Conservation (phyloP, 768 basidiomycete genomes). For the Postia placenta region DNA sequence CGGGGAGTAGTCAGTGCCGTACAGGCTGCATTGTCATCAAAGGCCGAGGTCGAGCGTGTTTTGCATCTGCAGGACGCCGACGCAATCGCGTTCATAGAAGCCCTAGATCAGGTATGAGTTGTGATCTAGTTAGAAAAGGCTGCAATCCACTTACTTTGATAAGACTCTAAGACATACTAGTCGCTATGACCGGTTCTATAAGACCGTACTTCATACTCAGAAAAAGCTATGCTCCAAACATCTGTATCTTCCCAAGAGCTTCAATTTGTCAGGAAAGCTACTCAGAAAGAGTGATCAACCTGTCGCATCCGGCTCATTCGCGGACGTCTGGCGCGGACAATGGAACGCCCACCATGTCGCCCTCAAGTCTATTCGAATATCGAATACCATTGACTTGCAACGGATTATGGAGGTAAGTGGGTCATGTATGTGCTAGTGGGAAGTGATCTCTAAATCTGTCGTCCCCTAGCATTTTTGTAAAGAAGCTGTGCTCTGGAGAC, state of each 20-base stretch:
- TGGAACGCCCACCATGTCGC: neutral
- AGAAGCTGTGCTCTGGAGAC: conserved; percentile 15
- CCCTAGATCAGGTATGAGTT: neutral
- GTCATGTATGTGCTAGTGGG: neutral
- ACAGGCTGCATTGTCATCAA: neutral
- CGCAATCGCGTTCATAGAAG: neutral
- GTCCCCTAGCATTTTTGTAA: conserved; percentile 3
- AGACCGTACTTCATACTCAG: neutral
- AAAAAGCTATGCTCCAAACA: conserved; percentile 2
- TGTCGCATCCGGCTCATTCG: conserved; percentile 8
- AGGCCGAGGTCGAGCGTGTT: neutral
- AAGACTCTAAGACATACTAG: neutral
- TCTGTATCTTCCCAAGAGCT: conserved; percentile 1
- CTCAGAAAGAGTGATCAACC: neutral
- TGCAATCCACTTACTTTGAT: neutral
- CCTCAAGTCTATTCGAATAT: conserved; percentile 1
- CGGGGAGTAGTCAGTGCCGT: neutral
- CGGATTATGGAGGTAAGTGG: conserved; percentile 2
- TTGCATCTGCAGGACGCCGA: neutral
- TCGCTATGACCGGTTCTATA: neutral
- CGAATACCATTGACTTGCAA: neutral
- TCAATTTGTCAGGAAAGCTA: neutral
- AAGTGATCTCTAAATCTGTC: neutral
- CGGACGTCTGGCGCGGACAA: conserved; percentile 9
- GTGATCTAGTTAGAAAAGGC: too few relatives aligned